Evolutionary conservation across 2,329 filamentous ascomycete genomes (phyloP), one percentile per base, ranked within the genome.

Genomic region (Cordyceps cicadae): DNA sequence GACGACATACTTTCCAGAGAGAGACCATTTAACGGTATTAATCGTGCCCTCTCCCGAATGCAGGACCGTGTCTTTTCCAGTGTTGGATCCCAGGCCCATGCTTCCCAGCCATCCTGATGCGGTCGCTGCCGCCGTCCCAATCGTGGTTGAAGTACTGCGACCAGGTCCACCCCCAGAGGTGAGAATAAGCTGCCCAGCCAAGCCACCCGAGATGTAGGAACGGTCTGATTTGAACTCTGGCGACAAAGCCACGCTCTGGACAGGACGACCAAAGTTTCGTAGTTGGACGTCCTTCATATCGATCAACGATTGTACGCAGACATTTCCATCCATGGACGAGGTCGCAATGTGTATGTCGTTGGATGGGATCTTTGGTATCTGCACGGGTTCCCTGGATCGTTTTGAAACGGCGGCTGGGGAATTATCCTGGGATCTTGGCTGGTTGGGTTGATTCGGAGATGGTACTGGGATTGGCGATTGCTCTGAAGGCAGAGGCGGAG

Each of bases 271-370:
- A 76, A 97, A 99, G 71, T 97, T 97, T 32, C 94, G 87, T 32
- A 97, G 75, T 62, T 92, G 87, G 2, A 97, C 92, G 74, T 99
- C 94, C 68, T 92, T 95, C 43, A 88, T 76, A 69, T 99, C 93
- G 21, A 94, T 77, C 21, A 99, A 77, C 1, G 91, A 96, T 62
- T 92, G 87, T 0, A 99, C 85, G 68, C 94, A 97, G 15, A 99
- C 90, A 70, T 97, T 93, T 19, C 94, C 95, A 72, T 99, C 94
- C 70, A 96, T 90, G 0, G 94, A 97, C 0, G 94, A 91, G 1
- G 93, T 96, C 1, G 89, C 93, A 66, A 99, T 89, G 71, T 94
- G 90, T 46, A 99, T 96, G 59, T 92, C 87, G 68, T 97, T 97
- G 2, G 90, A 92, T 0, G 91, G 89, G 0, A 81, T 90, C 62